These are phyloP conservation scores for Cyberlindnera maritima DNA, from an alignment of 805 yeast genomes.

Conservation along the genomic window DNA sequence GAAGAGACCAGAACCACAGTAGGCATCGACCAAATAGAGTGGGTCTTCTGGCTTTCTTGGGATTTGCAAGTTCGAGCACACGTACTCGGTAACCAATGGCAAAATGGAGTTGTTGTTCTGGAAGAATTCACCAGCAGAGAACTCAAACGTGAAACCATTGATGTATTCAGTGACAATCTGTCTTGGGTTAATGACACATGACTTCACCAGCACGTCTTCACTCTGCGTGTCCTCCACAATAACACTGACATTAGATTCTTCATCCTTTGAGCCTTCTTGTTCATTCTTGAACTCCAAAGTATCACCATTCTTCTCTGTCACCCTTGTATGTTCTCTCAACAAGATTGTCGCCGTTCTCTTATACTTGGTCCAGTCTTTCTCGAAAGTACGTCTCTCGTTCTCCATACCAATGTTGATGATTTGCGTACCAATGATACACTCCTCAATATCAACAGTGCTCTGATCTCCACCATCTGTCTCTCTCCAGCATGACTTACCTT, in stretches of 20 bases:
- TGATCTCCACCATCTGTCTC: conserved; percentile 52
- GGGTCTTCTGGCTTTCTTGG: conserved; percentile 41
- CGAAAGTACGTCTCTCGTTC: conserved; percentile 61
- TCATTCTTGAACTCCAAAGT: conserved; percentile 32
- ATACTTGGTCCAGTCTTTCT: conserved; percentile 40
- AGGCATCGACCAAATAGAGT: conserved; percentile 84
- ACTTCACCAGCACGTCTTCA: conserved; percentile 43
- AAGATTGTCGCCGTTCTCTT: conserved; percentile 86
- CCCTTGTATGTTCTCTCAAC: conserved; percentile 71
- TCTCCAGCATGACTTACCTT: conserved; percentile 77
- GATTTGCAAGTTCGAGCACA: conserved; percentile 61
- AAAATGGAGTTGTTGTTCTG: conserved; percentile 92
- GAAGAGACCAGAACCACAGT: conserved; percentile 94
- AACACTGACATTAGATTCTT: conserved; percentile 35
- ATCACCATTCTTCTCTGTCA: conserved; percentile 23
- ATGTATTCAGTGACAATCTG: conserved; percentile 77
- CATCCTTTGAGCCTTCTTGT: conserved; percentile 46
- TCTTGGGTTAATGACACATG: conserved; percentile 77
- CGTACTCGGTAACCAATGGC: conserved; percentile 80
- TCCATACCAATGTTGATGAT: conserved; percentile 72
- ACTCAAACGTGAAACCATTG: conserved; percentile 75
- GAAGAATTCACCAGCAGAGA: conserved; percentile 93
- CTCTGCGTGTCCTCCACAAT: conserved; percentile 25
- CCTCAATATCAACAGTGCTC: conserved; percentile 84
- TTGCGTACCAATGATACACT: conserved; percentile 84